Base-by-base conservation (phyloP, 768 basidiomycete species). In the Auricularia auricula-judae region DNA sequence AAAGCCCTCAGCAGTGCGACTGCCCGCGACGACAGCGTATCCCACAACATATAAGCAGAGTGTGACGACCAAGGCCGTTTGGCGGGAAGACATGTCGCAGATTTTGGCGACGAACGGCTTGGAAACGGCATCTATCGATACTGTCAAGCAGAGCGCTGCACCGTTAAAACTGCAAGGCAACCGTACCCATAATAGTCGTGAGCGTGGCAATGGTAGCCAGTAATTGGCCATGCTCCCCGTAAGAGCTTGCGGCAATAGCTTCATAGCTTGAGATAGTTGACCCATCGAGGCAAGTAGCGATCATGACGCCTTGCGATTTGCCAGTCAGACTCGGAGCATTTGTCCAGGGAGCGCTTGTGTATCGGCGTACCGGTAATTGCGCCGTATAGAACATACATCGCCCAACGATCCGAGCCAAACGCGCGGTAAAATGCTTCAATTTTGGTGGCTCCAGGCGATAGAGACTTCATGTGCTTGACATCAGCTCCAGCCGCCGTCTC, bases 41-140 rank as follows among this genome's bases (percentile, higher is more conserved):
- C 79, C 79, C 34, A 80, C 33, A 44, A 75, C 75, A 69, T 82
- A 82, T 65, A 80, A 75, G 53, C 76, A 5, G 8, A 76, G 70
- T 64, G 65, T 11, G 34, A 76, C 65, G 59, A 76, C 68, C 70
- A 78, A 81, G 0, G 82, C 79, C 51, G 78, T 78, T 1, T 76
- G 79, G 47, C 82, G 77, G n/a, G 81, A 81, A 29, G 79, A 72
- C 4, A 81, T 76, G 70, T 84, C 82, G 34, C 81, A 74, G 16
- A 83, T 68, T 71, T 83, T 84, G 23, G 83, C 82, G 62, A 82
- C 79, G 63, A 81, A 71, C 0, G 83, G 82, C 70, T 81, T 76
- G 61, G 77, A 74, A 21, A 78, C 75, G 42, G 29, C 56, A 18
- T 35, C 56, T 59, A 18, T 5, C 47, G 11, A 33, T 59, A 4